A percentile compares a stretch with the other conserved stretches of the same genome.
Conservation (phyloP, 2,329 filamentous ascomycete genomes). For the Fusarium subglutinans region DNA sequence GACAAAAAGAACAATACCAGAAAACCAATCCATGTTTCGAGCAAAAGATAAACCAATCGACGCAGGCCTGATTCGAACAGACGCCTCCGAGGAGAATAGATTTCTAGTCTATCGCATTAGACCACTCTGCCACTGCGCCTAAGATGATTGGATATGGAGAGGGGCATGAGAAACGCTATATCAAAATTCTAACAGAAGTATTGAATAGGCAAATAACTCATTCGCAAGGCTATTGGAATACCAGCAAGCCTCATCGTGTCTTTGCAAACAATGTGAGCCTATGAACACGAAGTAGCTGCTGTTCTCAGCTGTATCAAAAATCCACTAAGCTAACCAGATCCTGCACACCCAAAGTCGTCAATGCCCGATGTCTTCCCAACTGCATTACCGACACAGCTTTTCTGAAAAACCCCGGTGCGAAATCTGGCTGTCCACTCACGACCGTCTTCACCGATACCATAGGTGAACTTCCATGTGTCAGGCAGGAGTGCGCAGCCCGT, state of each 20-base stretch:
- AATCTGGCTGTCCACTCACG: background rate
- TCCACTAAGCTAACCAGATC: background rate
- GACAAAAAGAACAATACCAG: background rate
- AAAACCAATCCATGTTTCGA: accelerated
- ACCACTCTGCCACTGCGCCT: conserved; percentile 29
- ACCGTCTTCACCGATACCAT: background rate
- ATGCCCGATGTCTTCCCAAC: background rate
- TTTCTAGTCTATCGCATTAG: conserved; percentile 31
- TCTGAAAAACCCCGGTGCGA: background rate
- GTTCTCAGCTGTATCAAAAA: background rate
- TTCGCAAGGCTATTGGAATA: accelerated
- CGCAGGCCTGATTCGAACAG: conserved; percentile 29
- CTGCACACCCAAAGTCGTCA: background rate
- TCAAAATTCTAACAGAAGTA: accelerated
- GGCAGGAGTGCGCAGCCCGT: background rate
- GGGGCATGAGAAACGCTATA: accelerated
- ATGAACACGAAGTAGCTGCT: background rate
- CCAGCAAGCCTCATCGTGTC: background rate
- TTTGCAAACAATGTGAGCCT: background rate
- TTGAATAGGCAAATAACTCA: no score
- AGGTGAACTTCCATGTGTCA: background rate
- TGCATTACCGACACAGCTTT: background rate
- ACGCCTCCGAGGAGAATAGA: conserved; percentile 28
- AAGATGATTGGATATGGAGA: background rate
- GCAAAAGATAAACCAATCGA: conserved; percentile 11